Evolutionary conservation across 495 filamentous ascomycete genomes (phyloP), one percentile per base, ranked within the genome.

Genomic region (Penicillium pulvis): DNA sequence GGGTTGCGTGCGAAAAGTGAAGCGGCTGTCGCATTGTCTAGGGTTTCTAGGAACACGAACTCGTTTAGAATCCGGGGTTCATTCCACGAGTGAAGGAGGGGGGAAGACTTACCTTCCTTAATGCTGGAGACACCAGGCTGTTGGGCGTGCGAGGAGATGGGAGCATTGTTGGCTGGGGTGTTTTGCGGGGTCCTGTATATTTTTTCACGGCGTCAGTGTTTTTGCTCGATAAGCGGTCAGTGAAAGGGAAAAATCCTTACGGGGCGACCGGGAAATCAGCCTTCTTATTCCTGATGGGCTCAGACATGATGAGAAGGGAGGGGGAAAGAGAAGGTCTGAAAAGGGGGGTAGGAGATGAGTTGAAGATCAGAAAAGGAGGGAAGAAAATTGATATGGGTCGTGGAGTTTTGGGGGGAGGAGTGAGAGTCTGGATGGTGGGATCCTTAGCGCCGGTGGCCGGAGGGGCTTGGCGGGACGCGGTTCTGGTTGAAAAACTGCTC

Each of bases 131-230:
- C 87, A 51, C 90, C 89, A 57, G 95, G 95, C 78, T 96, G 91
- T 79, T 96, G 91, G 60, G 94, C 94, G 77, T 95, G 93, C 53
- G 95, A 98, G 17, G 92, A 95, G 74, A 99, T 99, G 45, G 95
- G 95, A 60, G 95, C 95, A 80, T 92, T 92, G 72, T 84, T 91
- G 41, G 91, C 87, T 62, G 95, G 93, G 19, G 93, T 97, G 77
- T 97, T 97, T 79, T 97, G 93, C 66, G 93, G 93, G 66, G 93
- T 98, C 63, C 90, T 95, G 69, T 64, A 48, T 49, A 57, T 49
- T 47, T 53, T 54, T 50, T 63, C 55, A 53, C 44, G 28, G 19
- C 48, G 59, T 68, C 51, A 68, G 67, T 64, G 45, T 60, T 60
- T 63, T 63, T 63, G 48, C 24, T 57, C 49, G 61, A 62, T 62